Evolutionary conservation across 495 filamentous ascomycete species (phyloP).

Genomic region (Tetracladium setigerum): DNA sequence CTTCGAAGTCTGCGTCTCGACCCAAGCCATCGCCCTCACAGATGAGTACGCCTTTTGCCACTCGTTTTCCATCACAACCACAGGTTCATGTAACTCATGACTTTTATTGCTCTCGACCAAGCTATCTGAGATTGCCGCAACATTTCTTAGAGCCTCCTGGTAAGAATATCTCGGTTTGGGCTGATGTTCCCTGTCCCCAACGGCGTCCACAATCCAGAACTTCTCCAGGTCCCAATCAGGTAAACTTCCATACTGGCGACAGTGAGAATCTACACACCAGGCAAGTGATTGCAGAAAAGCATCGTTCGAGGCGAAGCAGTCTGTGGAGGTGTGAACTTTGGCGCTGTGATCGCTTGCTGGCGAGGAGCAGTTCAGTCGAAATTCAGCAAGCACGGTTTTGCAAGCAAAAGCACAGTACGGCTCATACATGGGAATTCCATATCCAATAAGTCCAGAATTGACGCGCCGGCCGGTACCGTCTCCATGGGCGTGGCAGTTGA

Average conservation of each 20-base stretch:
- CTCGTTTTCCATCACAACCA: no score
- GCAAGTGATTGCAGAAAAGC: constrained; percentile 28
- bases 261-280: constrained; percentile 28
- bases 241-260: constrained; percentile 8
- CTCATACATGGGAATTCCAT: constrained; percentile 27
- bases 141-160: not conserved
- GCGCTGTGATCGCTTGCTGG: constrained; percentile 1
- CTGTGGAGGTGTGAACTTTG: constrained; percentile 11
- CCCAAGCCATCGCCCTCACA: no score
- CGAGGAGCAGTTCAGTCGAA: constrained; percentile 25
- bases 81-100: no score
- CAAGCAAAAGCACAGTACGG: constrained; percentile 28
- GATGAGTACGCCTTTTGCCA: no score
- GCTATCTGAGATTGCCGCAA: not conserved
- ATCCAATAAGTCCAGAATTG: constrained; percentile 25
- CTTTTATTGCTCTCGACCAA: no score
- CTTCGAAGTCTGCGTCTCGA: no score
- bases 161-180: constrained; percentile 16
- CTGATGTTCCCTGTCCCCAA: constrained; percentile 10
- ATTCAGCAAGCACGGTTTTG: constrained; percentile 16
- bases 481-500: no score
- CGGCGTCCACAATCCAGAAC: constrained; percentile 25
- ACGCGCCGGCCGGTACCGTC: no score
- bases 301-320: constrained; percentile 28
- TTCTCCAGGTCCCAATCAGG: constrained; percentile 22